Evolutionary conservation across 352 stramenopile genomes (phyloP).

Genomic region (Chrysophaeum taylorii): DNA sequence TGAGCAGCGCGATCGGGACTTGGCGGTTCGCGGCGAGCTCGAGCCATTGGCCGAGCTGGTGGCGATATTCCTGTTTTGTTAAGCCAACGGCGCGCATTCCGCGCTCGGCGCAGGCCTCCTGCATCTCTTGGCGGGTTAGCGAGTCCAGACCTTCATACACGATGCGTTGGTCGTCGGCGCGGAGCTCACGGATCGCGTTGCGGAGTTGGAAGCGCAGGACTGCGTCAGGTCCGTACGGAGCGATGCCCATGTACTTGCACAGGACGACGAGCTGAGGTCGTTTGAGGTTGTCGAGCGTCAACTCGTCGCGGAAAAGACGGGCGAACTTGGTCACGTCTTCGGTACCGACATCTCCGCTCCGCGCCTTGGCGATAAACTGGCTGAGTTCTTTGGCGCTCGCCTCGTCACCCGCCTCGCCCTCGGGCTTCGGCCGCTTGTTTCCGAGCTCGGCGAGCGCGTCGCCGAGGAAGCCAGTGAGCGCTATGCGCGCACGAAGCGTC

Average conservation of each 20-base stretch:
- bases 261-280: conserved; percentile 89
- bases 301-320: conserved; percentile 88
- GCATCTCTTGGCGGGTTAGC: conserved; percentile 92
- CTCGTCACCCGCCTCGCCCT: conserved; percentile 60
- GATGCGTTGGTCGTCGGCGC: conserved; percentile 96
- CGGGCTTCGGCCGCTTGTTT: conserved; percentile 3
- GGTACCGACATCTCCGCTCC: conserved; percentile 56
- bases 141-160: conserved; percentile 94
- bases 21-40: conserved; percentile 95
- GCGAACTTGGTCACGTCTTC: conserved; percentile 74
- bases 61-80: conserved; percentile 86
- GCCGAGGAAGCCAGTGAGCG: conserved; percentile 11
- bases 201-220: conserved; percentile 89
- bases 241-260: conserved; percentile 92
- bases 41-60: conserved; percentile 90
- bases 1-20: conserved; percentile 93
- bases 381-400: conserved; percentile 63
- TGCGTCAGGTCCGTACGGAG: conserved; percentile 88
- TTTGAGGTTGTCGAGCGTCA: conserved; percentile 95
- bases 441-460: conserved; percentile 8
- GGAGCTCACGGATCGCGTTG: conserved; percentile 77
- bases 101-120: conserved; percentile 85
- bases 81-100: conserved; percentile 85
- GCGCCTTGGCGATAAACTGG: conserved; percentile 64
- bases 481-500: conserved; percentile 41